A percentile compares a stretch with the other conserved stretches of the same genome.
These are phyloP conservation scores for Gliomastix tumulicola DNA, from an alignment of 2,329 filamentous ascomycete species.

Conservation along the genomic window DNA sequence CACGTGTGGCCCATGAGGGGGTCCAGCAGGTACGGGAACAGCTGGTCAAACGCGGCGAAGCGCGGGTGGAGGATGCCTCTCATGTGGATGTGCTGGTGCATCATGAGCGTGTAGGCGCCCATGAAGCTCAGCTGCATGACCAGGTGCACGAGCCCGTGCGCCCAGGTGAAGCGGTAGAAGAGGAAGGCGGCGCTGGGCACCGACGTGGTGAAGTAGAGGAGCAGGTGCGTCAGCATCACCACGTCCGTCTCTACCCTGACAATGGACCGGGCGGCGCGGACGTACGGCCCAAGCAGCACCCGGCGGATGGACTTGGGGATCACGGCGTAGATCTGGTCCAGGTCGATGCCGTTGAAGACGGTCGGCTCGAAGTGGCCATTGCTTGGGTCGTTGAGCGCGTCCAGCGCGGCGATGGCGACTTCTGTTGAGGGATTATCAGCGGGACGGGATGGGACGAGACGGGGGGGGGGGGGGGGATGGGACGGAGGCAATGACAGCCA, in stretches of 20 bases:
- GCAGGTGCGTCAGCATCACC: conserved; percentile 69
- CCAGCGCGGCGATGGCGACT: conserved; percentile 24
- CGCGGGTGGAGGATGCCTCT: conserved; percentile 56
- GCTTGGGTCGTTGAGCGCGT: conserved; percentile 31
- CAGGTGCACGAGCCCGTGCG: conserved; percentile 60
- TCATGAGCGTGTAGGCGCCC: conserved; percentile 72
- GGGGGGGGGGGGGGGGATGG: no score
- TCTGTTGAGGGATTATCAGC: no score
- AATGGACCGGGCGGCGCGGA: conserved; percentile 43
- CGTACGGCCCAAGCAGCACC: conserved; percentile 52
- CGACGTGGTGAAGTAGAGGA: conserved; percentile 64
- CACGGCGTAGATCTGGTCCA: conserved; percentile 25
- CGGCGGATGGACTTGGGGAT: conserved; percentile 31
- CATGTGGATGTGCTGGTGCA: conserved; percentile 80
- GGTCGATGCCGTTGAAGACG: conserved; percentile 33
- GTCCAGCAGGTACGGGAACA: conserved; percentile 68
- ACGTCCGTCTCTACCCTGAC: conserved; percentile 66
- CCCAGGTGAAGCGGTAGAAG: conserved; percentile 58
- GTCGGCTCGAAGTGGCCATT: conserved; percentile 36
- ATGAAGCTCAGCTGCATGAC: conserved; percentile 62
- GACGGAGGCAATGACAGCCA: no score
- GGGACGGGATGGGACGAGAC: no score
- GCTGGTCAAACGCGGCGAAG: conserved; percentile 48
- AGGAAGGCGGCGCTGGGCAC: conserved; percentile 62
- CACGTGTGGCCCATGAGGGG: conserved; percentile 78